Percentiles rank a stretch among this genome's conserved stretches.
phyloP scores from a whole-genome alignment of 2,329 filamentous ascomycete genomes.

The Fusarium sp. region DNA sequence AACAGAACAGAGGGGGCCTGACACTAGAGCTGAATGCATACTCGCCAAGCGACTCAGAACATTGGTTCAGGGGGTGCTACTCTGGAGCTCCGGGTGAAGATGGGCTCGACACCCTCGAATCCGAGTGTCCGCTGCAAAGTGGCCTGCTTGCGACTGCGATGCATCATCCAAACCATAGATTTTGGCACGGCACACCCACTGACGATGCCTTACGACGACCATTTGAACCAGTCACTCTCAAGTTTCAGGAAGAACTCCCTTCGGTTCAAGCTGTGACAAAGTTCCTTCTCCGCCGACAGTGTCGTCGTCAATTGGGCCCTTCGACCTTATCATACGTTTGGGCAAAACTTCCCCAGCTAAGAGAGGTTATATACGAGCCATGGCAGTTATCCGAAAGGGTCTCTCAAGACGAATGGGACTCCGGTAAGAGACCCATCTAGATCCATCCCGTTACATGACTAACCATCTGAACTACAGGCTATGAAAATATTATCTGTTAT shows the following conservation, averaged over 20 bases:
- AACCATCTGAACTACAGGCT: background rate
- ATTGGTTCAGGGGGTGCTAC: conserved; percentile 29
- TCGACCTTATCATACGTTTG: conserved; percentile 1
- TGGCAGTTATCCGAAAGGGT: conserved; percentile 3
- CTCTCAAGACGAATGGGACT: background rate
- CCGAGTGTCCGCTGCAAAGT: background rate
- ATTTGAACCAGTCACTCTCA: background rate
- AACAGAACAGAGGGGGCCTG: background rate
- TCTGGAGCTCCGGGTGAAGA: conserved; percentile 24
- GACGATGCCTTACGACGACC: conserved; percentile 9
- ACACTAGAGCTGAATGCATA: conserved; percentile 7
- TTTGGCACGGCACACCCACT: background rate
- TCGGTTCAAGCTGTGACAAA: conserved; percentile 16
- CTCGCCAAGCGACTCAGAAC: conserved; percentile 26
- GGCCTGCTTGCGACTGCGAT: background rate
- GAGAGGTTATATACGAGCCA: conserved; percentile 20
- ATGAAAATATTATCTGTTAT: background rate
- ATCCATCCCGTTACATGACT: background rate
- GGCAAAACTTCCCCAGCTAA: conserved; percentile 12
- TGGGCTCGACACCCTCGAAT: background rate
- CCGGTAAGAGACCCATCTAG: background rate
- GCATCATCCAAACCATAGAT: conserved; percentile 21
- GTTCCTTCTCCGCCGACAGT: conserved; percentile 22
- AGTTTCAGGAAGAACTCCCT: conserved; percentile 1
- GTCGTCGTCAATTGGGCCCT: conserved; percentile 10